Base-by-base conservation (phyloP, 2,329 filamentous ascomycete genomes). In the Trichoderma sp. region DNA sequence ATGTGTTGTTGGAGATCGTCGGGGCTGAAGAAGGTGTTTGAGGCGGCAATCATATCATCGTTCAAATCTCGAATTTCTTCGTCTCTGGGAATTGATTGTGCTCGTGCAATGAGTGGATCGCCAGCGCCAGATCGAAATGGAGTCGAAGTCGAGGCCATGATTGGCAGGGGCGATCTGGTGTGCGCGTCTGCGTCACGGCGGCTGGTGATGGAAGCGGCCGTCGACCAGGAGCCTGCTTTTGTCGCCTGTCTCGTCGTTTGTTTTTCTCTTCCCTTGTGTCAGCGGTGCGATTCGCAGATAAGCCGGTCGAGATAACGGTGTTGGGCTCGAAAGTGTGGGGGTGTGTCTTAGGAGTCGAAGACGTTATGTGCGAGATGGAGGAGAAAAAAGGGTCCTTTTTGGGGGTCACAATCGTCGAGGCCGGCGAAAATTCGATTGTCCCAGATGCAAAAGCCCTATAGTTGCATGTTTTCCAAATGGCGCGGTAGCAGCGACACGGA, bases 41-140 rank as follows among this genome's bases (percentile, higher is more conserved):
- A 78, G 76, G 80, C 77, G 69, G 77, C 79, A 75, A 84, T 79
- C 33, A 83, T 82, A 78, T 84, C 83, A 80, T 85, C 84, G 76
- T 83, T 81, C 76, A 84, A 82, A 66, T 85, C 83, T 79, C 83
- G 81, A 75, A 83, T 84, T 66, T 85, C 83, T 80, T 82, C 79
- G 80, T 82, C 79, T 79, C 80, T 81, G 78, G 83, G 79, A 80
- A 85, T 82, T 79, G 80, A 71, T 80, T 80, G 69, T 80, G 80
- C 79, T 79, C 82, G 83, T 80, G 82, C 81, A 77, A 85, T 85
- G 72, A 85, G 79, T 82, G 84, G 84, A 81, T 83, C 84, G 80
- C 82, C 79, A 79, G 76, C 78, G 79, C 80, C 80, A 76, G 79
- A 80, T 71, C 77, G 79, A 33, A 63, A 63, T 78, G 79, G 78